phyloP scores from a whole-genome alignment of 192 early-diverging fungal genomes.

The Mortierella hygrophila region DNA sequence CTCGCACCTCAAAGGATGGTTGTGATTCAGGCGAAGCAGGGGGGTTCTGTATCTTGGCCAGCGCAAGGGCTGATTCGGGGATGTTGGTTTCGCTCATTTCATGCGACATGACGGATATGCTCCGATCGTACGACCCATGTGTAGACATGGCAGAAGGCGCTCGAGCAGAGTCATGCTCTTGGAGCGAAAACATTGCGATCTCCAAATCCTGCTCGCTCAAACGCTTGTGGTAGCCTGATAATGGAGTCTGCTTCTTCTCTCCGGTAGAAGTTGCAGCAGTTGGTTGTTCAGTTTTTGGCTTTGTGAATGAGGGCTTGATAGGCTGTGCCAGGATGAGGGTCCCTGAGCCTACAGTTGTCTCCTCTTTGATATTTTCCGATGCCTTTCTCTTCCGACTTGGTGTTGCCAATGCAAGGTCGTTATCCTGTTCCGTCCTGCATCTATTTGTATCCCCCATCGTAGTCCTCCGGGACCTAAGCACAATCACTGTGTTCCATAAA shows the following conservation, averaged over 20 bases:
- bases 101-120: neutral
- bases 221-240: neutral
- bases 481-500: neutral
- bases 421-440: neutral
- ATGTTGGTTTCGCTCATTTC: neutral
- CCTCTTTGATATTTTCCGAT: neutral
- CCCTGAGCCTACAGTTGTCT: neutral
- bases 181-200: conserved; percentile 12
- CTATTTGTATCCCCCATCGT: neutral
- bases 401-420: neutral
- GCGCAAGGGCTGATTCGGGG: neutral
- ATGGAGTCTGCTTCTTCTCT: neutral
- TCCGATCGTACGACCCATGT: neutral
- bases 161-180: conserved; percentile 10
- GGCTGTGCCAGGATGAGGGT: neutral
- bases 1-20: conserved; percentile 11
- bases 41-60: neutral
- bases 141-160: neutral
- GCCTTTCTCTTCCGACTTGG: neutral
- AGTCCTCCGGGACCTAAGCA: neutral
- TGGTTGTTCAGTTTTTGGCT: neutral
- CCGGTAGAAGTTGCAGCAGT: neutral
- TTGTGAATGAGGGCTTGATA: neutral
- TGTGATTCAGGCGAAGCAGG: neutral
- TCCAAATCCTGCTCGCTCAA: conserved; percentile 2